Percentiles rank a stretch among this genome's conserved stretches.
Evolutionary conservation across 768 basidiomycete species (phyloP).

Genomic region (Daedalea quercina): DNA sequence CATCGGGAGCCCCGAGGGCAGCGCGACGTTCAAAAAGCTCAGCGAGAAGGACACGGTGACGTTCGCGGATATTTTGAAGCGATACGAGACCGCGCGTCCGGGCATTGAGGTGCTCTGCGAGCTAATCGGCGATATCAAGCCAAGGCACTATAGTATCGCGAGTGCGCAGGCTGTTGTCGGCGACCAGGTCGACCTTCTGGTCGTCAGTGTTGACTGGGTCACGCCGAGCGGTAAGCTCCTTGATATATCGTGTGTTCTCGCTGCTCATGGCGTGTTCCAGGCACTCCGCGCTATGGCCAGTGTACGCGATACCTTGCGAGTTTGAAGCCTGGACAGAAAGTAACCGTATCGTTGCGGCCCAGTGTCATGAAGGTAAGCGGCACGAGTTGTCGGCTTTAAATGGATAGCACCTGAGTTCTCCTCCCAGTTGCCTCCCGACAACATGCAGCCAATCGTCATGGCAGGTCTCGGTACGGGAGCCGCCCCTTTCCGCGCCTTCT

Average conservation of each 20-base stretch:
- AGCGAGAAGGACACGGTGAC: conserved; percentile 92
- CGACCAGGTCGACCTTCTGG: conserved; percentile 86
- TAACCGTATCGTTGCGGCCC: conserved; percentile 96
- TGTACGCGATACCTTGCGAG: conserved; percentile 92
- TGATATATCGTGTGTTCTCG: background rate
- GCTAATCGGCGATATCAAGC: conserved; percentile 91
- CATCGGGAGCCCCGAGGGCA: conserved; percentile 89
- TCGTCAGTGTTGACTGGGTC: conserved; percentile 95
- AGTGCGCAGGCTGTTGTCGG: conserved; percentile 94
- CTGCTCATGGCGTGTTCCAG: conserved; percentile 32
- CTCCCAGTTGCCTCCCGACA: conserved; percentile 70
- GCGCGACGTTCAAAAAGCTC: conserved; percentile 90
- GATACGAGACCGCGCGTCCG: conserved; percentile 74
- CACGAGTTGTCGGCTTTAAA: no score
- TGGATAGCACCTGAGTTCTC: no score
- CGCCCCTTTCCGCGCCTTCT: conserved; percentile 98
- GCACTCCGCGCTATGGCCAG: conserved; percentile 78
- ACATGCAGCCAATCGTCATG: conserved; percentile 93
- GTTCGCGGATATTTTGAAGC: conserved; percentile 80
- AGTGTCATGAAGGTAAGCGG: conserved; percentile 92
- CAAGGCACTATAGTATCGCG: conserved; percentile 97
- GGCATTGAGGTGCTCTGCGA: conserved; percentile 83
- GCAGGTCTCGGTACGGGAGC: conserved; percentile 97
- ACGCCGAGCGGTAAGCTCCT: conserved; percentile 65
- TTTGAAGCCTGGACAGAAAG: conserved; percentile 81